Evolutionary conservation across 1,139 yeast genomes (phyloP), one percentile per base, ranked within the genome.

Genomic region (Yamadazyma pseudoaaseri): DNA sequence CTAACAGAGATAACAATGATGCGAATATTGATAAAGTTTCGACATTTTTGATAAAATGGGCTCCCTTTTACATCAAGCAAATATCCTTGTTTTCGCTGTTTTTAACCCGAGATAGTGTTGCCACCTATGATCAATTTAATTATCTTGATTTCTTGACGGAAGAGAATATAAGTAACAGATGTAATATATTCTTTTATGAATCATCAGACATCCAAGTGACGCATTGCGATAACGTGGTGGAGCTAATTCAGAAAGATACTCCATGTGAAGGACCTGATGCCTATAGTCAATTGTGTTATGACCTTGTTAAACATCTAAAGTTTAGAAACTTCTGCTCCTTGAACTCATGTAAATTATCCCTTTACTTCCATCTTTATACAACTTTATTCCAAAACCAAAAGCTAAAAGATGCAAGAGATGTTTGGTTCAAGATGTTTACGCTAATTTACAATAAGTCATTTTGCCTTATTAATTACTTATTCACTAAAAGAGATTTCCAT

Each of bases 321-420:
- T 28, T 28, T 13, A 18, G 30, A 10, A 28, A 28, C 13, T 5
- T 28, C 3, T 12, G 24, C 10, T 28, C 30, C 4, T 17, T 28
- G 13, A 4, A 28, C 4, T 28, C 30, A 13, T 20, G 22, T 9
- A 20, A 28, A 22, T 4, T 28, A 5, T 28, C 30, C 4, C 9
- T 20, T 4, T 20, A 17, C 17, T 28, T 28, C 30, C 30, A 28
- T n/a, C 5, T 20, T 13, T 14, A 28, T 11, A 20, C 12, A n/a
- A 13, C 14, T 16, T 3, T 6, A 13, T 20, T 28, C 16, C 16
- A 28, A 4, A 11, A 13, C n/a, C 30, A 28, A 4, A 18, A 11
- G 9, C 5, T 20, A 3, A 11, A 9, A 20, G 25, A 20, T 6
- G 25, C 24, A 5, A 28, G 20, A 10, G 11, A 7, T 3, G 7